phyloP scores from a whole-genome alignment of 108 stramenopile genomes.

The Cyclotella sp. region DNA sequence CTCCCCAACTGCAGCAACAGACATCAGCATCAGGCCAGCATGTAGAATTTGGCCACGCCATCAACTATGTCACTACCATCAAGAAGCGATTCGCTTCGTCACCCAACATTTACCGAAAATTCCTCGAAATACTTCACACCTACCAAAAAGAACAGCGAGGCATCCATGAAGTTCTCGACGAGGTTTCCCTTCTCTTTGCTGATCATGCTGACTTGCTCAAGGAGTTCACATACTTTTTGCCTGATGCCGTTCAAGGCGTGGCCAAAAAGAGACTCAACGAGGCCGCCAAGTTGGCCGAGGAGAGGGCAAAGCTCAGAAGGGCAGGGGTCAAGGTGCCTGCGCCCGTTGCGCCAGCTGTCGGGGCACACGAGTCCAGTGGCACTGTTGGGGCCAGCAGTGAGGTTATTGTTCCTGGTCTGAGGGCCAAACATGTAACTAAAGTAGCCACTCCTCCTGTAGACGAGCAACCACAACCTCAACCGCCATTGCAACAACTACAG shows the following conservation, averaged over 20 bases:
- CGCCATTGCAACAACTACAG: neutral
- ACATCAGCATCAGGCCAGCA: slow-evolving; percentile 46
- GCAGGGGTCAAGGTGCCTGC: slow-evolving; percentile 16
- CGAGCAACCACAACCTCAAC: no score
- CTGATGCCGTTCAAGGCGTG: slow-evolving; percentile 98
- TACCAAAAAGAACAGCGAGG: slow-evolving; percentile 99
- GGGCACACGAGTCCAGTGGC: neutral
- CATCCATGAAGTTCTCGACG: slow-evolving; percentile 96
- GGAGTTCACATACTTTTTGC: slow-evolving; percentile 99
- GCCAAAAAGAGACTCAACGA: slow-evolving; percentile 90
- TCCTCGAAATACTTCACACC: slow-evolving; percentile 98
- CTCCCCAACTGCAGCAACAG: neutral
- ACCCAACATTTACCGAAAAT: slow-evolving; percentile 95
- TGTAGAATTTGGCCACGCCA: slow-evolving; percentile 98
- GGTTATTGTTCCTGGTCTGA: no score
- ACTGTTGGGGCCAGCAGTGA: no score
- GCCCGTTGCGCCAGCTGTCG: slow-evolving; percentile 7
- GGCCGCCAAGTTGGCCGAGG: slow-evolving; percentile 87
- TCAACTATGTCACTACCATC: slow-evolving; percentile 97
- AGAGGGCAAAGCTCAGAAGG: slow-evolving; percentile 60
- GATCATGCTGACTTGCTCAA: slow-evolving; percentile 98
- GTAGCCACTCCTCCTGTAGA: no score
- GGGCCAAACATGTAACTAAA: no score
- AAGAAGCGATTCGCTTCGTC: slow-evolving; percentile 95
- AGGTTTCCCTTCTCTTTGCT: slow-evolving; percentile 95